These are phyloP conservation scores for Mrakia blollopis DNA, from an alignment of 768 basidiomycete genomes.

Conservation along the genomic window DNA sequence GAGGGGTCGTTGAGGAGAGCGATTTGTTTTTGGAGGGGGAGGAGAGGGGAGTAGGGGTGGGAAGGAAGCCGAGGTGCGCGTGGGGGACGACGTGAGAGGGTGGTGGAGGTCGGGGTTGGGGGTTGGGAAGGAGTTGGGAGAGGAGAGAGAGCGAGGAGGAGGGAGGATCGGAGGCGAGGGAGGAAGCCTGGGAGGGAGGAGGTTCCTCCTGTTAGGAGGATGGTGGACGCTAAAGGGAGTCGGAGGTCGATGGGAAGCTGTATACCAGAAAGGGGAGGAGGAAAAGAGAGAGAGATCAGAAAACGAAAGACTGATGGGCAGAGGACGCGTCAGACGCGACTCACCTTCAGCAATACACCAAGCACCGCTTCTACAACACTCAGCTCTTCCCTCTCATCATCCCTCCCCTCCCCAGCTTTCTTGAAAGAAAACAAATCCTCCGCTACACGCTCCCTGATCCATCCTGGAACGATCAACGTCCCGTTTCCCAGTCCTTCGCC, in stretches of 20 bases:
- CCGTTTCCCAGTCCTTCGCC: slow-evolving; percentile 39
- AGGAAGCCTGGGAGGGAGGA: slow-evolving; percentile 90
- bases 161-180: slow-evolving; percentile 72
- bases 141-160: slow-evolving; percentile 58
- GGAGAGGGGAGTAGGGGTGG: slow-evolving; percentile 62
- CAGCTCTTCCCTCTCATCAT: slow-evolving; percentile 76
- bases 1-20: slow-evolving; percentile 79
- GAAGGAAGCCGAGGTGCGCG: slow-evolving; percentile 26
- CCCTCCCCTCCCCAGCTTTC: slow-evolving; percentile 43
- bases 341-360: slow-evolving; percentile 71
- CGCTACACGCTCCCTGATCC: slow-evolving; percentile 86
- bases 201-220: slow-evolving; percentile 83
- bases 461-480: slow-evolving; percentile 81
- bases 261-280: neutral
- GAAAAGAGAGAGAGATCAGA: neutral
- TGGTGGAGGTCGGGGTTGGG: neutral
- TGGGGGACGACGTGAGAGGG: neutral
- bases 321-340: slow-evolving; percentile 22
- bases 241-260: slow-evolving; percentile 88
- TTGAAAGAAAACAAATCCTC: slow-evolving; percentile 73
- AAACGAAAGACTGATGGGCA: neutral
- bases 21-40: slow-evolving; percentile 68
- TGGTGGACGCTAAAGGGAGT: slow-evolving; percentile 71
- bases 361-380: slow-evolving; percentile 78
- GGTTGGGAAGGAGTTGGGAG: slow-evolving; percentile 34